A percentile compares a stretch with the other conserved stretches of the same genome.
These are phyloP conservation scores for Anthostomella pinea DNA, from an alignment of 2,329 filamentous ascomycete genomes.

Conservation along the genomic window DNA sequence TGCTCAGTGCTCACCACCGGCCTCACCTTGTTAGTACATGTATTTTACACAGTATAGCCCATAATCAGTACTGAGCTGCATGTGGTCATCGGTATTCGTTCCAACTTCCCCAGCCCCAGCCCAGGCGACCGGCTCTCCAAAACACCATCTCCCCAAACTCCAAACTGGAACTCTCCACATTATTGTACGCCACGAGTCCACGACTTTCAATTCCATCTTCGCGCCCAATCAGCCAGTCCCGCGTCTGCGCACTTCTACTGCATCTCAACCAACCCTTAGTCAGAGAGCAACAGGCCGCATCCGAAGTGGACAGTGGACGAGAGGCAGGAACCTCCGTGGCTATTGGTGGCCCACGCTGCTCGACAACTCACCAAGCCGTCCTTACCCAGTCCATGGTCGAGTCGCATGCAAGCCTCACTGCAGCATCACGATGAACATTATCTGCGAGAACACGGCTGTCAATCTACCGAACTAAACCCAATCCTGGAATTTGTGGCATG, in stretches of 20 bases:
- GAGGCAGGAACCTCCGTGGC: conserved; percentile 10
- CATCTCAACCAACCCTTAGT: conserved; percentile 20
- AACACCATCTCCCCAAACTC: conserved; percentile 1
- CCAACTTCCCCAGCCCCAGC: too few relatives aligned
- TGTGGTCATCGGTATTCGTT: too few relatives aligned
- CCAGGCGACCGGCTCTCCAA: too few relatives aligned
- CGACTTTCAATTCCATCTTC: conserved; percentile 10
- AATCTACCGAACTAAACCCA: conserved; percentile 26
- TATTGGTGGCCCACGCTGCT: background rate
- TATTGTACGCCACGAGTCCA: too few relatives aligned
- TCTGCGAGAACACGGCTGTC: conserved; percentile 19
- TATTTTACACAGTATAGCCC: too few relatives aligned
- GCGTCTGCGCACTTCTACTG: conserved; percentile 15
- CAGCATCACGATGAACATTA: conserved; percentile 30
- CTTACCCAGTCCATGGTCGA: conserved; percentile 13
- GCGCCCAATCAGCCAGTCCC: conserved; percentile 27
- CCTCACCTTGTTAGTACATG: too few relatives aligned
- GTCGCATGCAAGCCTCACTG: conserved; percentile 23
- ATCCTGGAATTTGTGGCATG: conserved; percentile 24
- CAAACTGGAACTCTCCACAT: conserved; percentile 17
- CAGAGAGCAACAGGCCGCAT: conserved; percentile 8
- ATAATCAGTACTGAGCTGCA: too few relatives aligned
- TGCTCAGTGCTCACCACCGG: too few relatives aligned
- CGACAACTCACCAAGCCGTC: conserved; percentile 8
- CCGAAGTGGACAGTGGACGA: conserved; percentile 5